Percentiles rank a stretch among this genome's conserved stretches.
Evolutionary conservation across 345 rosid genomes (phyloP).

Genomic region (Capsella bursapastoris): DNA sequence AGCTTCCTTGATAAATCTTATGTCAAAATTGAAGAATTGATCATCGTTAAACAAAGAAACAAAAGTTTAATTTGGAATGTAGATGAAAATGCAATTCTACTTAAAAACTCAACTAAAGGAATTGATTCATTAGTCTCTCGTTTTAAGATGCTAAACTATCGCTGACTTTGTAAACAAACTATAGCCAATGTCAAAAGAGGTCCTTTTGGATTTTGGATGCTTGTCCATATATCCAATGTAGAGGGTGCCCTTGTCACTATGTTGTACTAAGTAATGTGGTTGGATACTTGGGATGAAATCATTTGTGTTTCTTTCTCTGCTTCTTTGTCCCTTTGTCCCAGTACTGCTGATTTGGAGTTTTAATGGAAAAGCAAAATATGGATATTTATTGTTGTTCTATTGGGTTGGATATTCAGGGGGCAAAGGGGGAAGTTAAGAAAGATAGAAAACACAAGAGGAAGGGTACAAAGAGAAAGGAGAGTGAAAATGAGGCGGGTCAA

Average conservation of each 20-base stretch:
- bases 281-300: no score
- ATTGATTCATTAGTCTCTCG: not conserved
- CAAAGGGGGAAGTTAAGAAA: slow-evolving; percentile 50
- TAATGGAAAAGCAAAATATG: slow-evolving; percentile 17
- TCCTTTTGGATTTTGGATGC: not conserved
- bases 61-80: not conserved
- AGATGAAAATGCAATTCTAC: not conserved
- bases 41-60: not conserved
- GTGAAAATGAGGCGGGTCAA: slow-evolving; percentile 40
- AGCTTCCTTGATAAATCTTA: slow-evolving; percentile 29
- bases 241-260: not conserved
- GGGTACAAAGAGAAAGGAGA: slow-evolving; percentile 31
- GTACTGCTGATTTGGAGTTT: not conserved
- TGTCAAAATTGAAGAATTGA: not conserved
- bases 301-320: not conserved
- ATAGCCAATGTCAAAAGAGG: not conserved
- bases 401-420: slow-evolving; percentile 49
- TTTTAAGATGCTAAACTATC: no score
- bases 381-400: slow-evolving; percentile 36
- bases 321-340: slow-evolving; percentile 9
- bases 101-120: slow-evolving; percentile 3
- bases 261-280: not conserved
- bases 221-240: no score
- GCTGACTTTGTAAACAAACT: not conserved
- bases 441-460: slow-evolving; percentile 34